Evolutionary conservation across 1,139 yeast species (phyloP).

Genomic region (Blastobotrys malaysiensis): DNA sequence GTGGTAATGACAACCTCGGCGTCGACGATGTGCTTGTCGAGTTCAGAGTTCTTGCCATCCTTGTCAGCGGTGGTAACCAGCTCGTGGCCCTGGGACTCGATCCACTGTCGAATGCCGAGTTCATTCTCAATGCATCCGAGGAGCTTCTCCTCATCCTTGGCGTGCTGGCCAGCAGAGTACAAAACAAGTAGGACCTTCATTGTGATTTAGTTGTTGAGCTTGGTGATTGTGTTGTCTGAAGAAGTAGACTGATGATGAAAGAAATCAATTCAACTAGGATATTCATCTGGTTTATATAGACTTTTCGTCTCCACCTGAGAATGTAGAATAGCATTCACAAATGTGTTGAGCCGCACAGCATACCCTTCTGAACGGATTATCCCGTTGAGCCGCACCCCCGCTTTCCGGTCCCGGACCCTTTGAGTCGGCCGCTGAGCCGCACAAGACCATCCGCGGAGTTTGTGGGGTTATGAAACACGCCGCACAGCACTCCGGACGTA

Average conservation of each 20-base stretch:
- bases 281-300: not conserved
- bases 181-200: constrained; percentile 30
- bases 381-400: not conserved
- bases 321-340: not conserved
- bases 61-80: constrained; percentile 62
- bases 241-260: not conserved
- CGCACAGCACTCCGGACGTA: not conserved
- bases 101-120: constrained; percentile 61
- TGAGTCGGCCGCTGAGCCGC: not conserved
- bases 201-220: not conserved
- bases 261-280: not conserved
- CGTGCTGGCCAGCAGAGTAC: constrained; percentile 42
- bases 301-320: not conserved
- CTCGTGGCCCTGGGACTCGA: constrained; percentile 64
- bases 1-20: constrained; percentile 77
- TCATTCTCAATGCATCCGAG: constrained; percentile 74
- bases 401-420: not conserved
- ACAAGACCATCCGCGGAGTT: not conserved
- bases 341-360: not conserved
- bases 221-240: not conserved
- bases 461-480: not conserved
- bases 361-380: not conserved
- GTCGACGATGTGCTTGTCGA: constrained; percentile 61
- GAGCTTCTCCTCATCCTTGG: constrained; percentile 53
- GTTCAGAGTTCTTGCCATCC: constrained; percentile 55